Base-by-base conservation (phyloP, 169 alveolate genomes). In the Cryptosporidium sp. region DNA sequence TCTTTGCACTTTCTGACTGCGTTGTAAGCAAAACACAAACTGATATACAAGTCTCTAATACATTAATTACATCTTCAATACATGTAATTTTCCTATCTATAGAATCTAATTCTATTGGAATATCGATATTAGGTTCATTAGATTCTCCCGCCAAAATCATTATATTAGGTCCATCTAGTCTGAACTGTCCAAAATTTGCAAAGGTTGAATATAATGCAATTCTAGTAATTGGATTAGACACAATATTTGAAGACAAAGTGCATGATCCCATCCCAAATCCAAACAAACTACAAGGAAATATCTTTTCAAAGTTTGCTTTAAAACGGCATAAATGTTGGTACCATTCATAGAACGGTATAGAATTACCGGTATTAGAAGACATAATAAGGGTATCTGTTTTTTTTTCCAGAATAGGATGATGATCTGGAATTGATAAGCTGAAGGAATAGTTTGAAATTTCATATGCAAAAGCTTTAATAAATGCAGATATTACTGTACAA, bases 201-300 rank as follows among this genome's bases (percentile, higher is more conserved):
- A 93, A 93, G 50, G 86, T 94, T 37, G 84, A 75, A 75, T 93
- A 74, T 16, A 92, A 41, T 7, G 71, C 55, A 48, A 50, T 67
- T 16, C 59, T 84, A 23, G 69, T 58, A 14, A 52, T 75, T 21
- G 71, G 85, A 37, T 23, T 35, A 43, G 92, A 52, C 31, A 92
- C 91, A 45, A 92, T 21, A 39, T 33, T 31, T 74, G 91, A 58
- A 74, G 92, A 92, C 3, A 93, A 68, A 51, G 95, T 92, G 37
- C 94, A 91, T 12, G 93, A 86, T n/a, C 95, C 95, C 12, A 85
- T 23, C 1, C 95, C 95, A 93, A 92, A 91, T 3, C 95, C 95
- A 31, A 86, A 70, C 18, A 91, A 68, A 58, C 85, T 80, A 1
- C 86, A 71, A 7, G 95, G 91, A 45, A 93, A 50, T 41, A 69